Percentiles rank a stretch among this genome's conserved stretches.
These are phyloP conservation scores for Vanilla planifolia DNA, from an alignment of 106 monocot genomes.

Conservation along the genomic window DNA sequence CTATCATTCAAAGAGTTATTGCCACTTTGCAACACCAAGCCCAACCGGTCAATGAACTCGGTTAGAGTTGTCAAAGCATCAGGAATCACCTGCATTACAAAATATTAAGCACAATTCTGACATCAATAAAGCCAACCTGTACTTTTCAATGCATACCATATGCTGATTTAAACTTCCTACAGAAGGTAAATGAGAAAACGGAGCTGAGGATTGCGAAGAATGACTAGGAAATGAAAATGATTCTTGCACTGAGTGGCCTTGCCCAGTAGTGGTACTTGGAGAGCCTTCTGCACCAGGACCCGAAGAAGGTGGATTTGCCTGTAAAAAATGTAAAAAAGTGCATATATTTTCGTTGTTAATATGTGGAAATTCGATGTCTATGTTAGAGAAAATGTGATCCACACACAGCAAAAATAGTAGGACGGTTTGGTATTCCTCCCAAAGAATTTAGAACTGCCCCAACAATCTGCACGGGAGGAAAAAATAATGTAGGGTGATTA, in stretches of 20 bases:
- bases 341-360: background rate
- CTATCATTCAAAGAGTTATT: conserved; percentile 28
- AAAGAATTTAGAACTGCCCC: conserved; percentile 65
- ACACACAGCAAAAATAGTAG: conserved; percentile 26
- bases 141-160: conserved; percentile 18
- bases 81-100: conserved; percentile 52
- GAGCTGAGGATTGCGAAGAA: conserved; percentile 22
- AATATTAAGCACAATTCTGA: background rate
- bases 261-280: conserved; percentile 22
- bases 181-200: conserved; percentile 22
- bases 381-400: conserved; percentile 2
- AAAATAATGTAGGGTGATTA: background rate
- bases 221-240: conserved; percentile 22
- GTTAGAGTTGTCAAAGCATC: conserved; percentile 77
- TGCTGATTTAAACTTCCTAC: conserved; percentile 14
- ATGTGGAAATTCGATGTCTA: background rate
- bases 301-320: conserved; percentile 33
- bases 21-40: conserved; percentile 37
- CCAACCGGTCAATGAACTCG: conserved; percentile 73
- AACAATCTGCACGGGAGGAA: conserved; percentile 47
- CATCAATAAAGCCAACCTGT: background rate
- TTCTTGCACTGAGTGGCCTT: conserved; percentile 23
- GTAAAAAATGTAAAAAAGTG: background rate
- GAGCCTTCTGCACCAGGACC: conserved; percentile 28
- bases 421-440: conserved; percentile 22